phyloP scores from a whole-genome alignment of 148 eudicot species.

The Linanthus parryae region DNA sequence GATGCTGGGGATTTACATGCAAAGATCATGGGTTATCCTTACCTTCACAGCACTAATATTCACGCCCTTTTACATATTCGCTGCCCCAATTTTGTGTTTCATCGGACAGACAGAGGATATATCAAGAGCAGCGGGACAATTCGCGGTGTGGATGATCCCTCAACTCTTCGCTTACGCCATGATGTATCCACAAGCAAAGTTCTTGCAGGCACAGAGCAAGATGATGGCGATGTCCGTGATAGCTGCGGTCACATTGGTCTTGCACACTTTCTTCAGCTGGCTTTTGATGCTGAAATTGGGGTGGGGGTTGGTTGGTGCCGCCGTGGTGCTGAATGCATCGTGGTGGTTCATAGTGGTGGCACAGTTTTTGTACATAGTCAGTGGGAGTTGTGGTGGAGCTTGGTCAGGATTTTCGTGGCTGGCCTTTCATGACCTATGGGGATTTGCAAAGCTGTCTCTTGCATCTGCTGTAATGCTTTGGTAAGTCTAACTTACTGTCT shows the following conservation, averaged over 20 bases:
- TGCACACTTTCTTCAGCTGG: constrained; percentile 30
- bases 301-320: constrained; percentile 32
- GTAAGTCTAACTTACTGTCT: constrained; percentile 7
- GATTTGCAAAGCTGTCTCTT: constrained; percentile 17
- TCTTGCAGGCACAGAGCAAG: constrained; percentile 37
- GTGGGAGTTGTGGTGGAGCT: constrained; percentile 26
- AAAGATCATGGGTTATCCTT: constrained; percentile 27
- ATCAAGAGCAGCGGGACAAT: constrained; percentile 19
- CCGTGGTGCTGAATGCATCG: constrained; percentile 20
- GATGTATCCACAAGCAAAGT: constrained; percentile 25
- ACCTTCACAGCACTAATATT: constrained; percentile 5
- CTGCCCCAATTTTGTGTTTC: constrained; percentile 6
- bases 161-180: constrained; percentile 31
- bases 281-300: constrained; percentile 26
- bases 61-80: constrained; percentile 14
- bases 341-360: constrained; percentile 41
- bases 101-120: constrained; percentile 23
- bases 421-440: constrained; percentile 19
- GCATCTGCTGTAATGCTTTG: constrained; percentile 27
- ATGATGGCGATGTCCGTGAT: constrained; percentile 30
- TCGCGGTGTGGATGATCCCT: constrained; percentile 30
- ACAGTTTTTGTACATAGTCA: constrained; percentile 18
- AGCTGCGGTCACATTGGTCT: constrained; percentile 12
- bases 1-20: constrained; percentile 27
- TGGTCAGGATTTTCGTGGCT: constrained; percentile 27